Conservation (phyloP, 192 early-diverging fungal genomes). For the Spizellomyces punctatus region DNA sequence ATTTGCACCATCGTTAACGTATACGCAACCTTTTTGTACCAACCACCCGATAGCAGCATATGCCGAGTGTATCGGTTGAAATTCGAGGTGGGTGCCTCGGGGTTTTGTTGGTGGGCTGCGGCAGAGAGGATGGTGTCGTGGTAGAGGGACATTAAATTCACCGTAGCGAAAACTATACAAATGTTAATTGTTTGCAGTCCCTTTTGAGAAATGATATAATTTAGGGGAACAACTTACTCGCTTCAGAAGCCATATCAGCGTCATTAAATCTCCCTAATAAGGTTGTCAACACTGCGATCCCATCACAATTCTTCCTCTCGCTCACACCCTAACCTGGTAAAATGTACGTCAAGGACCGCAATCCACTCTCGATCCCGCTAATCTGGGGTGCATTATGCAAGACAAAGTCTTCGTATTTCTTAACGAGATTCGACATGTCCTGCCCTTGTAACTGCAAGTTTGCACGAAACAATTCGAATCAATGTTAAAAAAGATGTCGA, state of each 20-base stretch:
- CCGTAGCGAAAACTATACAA: conserved; percentile 68
- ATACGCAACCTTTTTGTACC: conserved; percentile 63
- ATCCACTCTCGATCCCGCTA: conserved; percentile 81
- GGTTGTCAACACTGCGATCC: background rate
- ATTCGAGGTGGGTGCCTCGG: conserved; percentile 24
- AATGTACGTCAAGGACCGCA: conserved; percentile 87
- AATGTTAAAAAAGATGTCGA: too few species aligned
- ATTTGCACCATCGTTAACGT: conserved; percentile 72
- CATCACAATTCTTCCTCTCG: background rate
- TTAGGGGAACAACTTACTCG: conserved; percentile 37
- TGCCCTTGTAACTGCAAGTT: too few species aligned
- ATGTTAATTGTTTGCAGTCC: background rate
- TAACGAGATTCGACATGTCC: conserved; percentile 42
- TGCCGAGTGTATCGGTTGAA: conserved; percentile 78
- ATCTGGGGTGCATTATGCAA: conserved; percentile 88
- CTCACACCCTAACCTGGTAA: too few species aligned
- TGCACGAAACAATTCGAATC: too few species aligned
- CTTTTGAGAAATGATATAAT: too few species aligned
- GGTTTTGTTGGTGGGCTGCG: conserved; percentile 41
- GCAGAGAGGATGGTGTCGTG: conserved; percentile 80
- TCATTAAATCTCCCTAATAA: conserved; percentile 84
- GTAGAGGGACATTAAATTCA: conserved; percentile 81
- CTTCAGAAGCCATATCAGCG: conserved; percentile 90
- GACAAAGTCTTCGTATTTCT: conserved; percentile 81
- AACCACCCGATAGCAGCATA: conserved; percentile 52